These are phyloP conservation scores for Plasmodium gallinaceum DNA, from an alignment of 169 alveolate genomes.

Conservation along the genomic window DNA sequence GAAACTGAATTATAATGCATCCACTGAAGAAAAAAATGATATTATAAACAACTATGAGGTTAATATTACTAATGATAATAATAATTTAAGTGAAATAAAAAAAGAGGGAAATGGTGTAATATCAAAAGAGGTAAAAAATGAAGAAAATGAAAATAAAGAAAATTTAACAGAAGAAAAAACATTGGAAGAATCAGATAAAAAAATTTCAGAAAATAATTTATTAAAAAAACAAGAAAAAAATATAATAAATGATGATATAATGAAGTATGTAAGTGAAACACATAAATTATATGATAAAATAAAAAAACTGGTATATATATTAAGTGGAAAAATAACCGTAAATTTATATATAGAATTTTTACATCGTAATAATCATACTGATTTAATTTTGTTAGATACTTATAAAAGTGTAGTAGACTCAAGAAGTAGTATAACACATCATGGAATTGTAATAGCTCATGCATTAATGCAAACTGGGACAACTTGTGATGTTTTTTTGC, in stretches of 20 bases:
- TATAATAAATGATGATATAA: conserved; percentile 22
- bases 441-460: conserved; percentile 94
- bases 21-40: background rate
- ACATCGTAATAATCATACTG: conserved; percentile 93
- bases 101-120: background rate
- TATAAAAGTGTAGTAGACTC: conserved; percentile 79
- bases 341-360: conserved; percentile 89
- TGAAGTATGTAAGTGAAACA: conserved; percentile 31
- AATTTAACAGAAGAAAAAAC: background rate
- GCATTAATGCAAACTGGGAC: conserved; percentile 96
- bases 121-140: background rate
- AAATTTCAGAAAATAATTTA: background rate
- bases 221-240: conserved; percentile 3
- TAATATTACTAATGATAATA: background rate
- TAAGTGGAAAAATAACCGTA: conserved; percentile 87
- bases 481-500: conserved; percentile 94
- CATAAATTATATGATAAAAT: conserved; percentile 76
- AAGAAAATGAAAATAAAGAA: background rate
- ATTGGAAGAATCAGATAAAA: conserved; percentile 1
- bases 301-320: conserved; percentile 78
- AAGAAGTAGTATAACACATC: conserved; percentile 89
- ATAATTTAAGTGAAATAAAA: too few relatives aligned
- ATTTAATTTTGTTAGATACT: conserved; percentile 87
- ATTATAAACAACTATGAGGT: background rate
- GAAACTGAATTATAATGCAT: conserved; percentile 2